Percentiles rank a stretch among this genome's conserved stretches.
Evolutionary conservation across 768 basidiomycete species (phyloP).

Genomic region (Hemileccinum impolitum): DNA sequence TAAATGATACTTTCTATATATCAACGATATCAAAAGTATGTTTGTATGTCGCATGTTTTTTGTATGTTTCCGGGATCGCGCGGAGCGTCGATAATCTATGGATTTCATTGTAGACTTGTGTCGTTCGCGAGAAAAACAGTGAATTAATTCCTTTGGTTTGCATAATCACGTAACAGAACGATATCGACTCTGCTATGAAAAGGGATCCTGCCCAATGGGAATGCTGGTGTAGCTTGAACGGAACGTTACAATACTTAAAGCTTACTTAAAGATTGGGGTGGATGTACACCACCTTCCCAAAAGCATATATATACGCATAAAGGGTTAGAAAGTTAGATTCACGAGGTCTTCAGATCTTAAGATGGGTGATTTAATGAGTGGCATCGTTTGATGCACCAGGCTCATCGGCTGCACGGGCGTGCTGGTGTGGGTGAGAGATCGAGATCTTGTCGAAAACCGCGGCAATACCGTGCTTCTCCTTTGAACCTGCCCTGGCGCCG

Average conservation of each 20-base stretch:
- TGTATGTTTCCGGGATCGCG: slow-evolving; percentile 13
- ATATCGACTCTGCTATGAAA: background rate
- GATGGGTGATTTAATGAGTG: background rate
- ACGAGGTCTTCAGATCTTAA: background rate
- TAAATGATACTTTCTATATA: slow-evolving; percentile 5
- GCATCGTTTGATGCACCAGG: background rate
- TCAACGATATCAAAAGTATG: background rate
- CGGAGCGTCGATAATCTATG: slow-evolving; percentile 9
- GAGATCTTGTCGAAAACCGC: slow-evolving; percentile 29
- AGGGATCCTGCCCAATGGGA: too few species aligned
- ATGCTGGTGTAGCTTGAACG: background rate
- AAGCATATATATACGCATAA: background rate
- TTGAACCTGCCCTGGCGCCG: slow-evolving; percentile 19
- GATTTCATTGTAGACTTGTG: background rate
- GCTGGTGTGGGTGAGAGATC: slow-evolving; percentile 20
- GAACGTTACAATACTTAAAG: background rate
- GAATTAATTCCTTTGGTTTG: background rate
- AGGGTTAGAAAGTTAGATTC: background rate
- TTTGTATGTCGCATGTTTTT: slow-evolving; percentile 3
- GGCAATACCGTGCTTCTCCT: slow-evolving; percentile 31
- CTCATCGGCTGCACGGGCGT: background rate
- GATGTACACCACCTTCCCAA: too few species aligned
- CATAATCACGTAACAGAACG: background rate
- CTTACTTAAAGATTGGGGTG: too few species aligned
- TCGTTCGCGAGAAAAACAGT: background rate